Percentiles rank a stretch among this genome's conserved stretches.
Evolutionary conservation across 495 filamentous ascomycete genomes (phyloP).

Genomic region (Neurospora hispaniola): DNA sequence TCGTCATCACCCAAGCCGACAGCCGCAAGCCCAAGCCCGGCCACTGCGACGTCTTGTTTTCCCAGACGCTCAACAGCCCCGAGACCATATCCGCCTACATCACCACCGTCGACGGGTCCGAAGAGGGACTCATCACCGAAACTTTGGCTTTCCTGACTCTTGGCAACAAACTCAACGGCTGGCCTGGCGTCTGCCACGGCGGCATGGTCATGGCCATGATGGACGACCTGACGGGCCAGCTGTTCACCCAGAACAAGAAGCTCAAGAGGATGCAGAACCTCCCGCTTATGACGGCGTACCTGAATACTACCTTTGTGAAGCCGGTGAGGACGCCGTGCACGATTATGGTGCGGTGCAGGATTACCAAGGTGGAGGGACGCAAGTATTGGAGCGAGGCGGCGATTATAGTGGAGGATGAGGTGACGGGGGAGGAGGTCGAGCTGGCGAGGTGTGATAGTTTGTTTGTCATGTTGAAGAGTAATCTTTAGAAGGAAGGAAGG

Average conservation of each 20-base stretch:
- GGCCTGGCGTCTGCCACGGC: conserved; percentile 47
- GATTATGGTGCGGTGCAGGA: conserved; percentile 37
- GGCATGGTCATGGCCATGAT: conserved; percentile 50
- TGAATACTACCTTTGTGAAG: conserved; percentile 45
- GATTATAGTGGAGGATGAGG: conserved; percentile 30
- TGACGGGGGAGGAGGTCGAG: conserved; percentile 19
- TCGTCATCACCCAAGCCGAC: conserved; percentile 19
- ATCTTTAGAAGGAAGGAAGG: too few relatives aligned
- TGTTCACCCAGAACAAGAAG: conserved; percentile 37
- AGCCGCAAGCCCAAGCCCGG: conserved; percentile 31
- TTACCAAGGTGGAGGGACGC: conserved; percentile 29
- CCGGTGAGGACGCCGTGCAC: conserved; percentile 44
- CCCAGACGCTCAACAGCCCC: conserved; percentile 41
- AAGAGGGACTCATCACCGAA: conserved; percentile 24
- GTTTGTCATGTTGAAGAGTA: conserved; percentile 27
- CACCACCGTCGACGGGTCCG: conserved; percentile 26
- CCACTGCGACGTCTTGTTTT: conserved; percentile 45
- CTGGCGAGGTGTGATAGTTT: conserved; percentile 37
- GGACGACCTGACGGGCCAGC: conserved; percentile 42
- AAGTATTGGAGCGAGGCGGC: conserved; percentile 37
- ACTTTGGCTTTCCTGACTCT: conserved; percentile 39
- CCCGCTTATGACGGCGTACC: conserved; percentile 41
- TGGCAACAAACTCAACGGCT: conserved; percentile 47
- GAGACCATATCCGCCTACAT: conserved; percentile 41
- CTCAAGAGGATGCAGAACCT: conserved; percentile 12